Evolutionary conservation across 169 alveolate genomes (phyloP), one percentile per base, ranked within the genome.

Genomic region (Miamiensis avidus): DNA sequence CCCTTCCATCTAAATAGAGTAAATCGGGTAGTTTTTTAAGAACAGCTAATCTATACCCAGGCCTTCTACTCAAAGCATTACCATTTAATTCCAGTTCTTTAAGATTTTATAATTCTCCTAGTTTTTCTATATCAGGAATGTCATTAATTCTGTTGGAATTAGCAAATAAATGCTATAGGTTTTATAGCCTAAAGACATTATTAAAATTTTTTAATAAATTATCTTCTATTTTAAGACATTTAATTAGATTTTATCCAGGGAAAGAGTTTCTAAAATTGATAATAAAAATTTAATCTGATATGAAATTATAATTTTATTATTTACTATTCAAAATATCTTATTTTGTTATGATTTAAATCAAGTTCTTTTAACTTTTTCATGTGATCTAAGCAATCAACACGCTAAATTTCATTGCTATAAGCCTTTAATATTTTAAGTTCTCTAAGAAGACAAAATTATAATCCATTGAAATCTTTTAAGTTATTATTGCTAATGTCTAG

Each of bases 41-140:
- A 1, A 93, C 89, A 34, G 91, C 81, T 25, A 79, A 34, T 34
- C 96, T 75, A 81, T 92, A 94, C 32, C 89, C 88, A 28, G 93
- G 93, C 84, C 92, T 94, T 78, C 94, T 89, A n/a, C 84, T 49
- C 64, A 94, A 73, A 31, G 97, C 95, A 82, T 94, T 94, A 31
- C 86, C 88, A 29, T 82, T 74, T 29, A 94, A 75, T 30, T 83
- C 82, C 4, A 94, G 69, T 74, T 94, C 97, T 85, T 82, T 87
- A 34, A 94, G 78, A 73, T 84, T 75, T 0, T 85, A 81, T 11
- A 90, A 29, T 20, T 88, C 91, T 0, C 78, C 65, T 65, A 94
- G 34, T 28, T 89, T 81, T 65, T 94, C 97, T 29, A 94, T 81
- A 26, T 94, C 97, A 82, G 93, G 91, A 74, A 89, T 81, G 30